A percentile compares a stretch with the other conserved stretches of the same genome.
These are phyloP conservation scores for Chimonanthus salicifolius DNA, from an alignment of 164 flowering plant genomes.

Conservation along the genomic window DNA sequence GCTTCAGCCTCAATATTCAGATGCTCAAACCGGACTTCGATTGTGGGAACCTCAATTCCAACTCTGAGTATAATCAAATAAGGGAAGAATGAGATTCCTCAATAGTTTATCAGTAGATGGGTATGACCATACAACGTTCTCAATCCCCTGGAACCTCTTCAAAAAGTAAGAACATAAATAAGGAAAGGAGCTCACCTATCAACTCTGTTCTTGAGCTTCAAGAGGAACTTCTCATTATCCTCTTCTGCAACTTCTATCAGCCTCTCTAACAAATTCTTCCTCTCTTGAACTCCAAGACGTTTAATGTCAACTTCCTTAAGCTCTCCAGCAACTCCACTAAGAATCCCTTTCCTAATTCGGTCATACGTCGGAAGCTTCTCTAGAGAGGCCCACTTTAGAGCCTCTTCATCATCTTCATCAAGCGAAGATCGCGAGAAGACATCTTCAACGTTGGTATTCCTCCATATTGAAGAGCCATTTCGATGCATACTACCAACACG, in stretches of 20 bases:
- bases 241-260: slow-evolving; percentile 32
- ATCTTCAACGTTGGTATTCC: neutral
- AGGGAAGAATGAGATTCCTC: neutral
- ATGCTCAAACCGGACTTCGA: slow-evolving; percentile 77
- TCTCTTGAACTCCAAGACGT: slow-evolving; percentile 54
- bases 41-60: slow-evolving; percentile 70
- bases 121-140: no score
- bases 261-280: slow-evolving; percentile 57
- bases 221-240: slow-evolving; percentile 58
- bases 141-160: no score
- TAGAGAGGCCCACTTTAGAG: slow-evolving; percentile 13
- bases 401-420: slow-evolving; percentile 12
- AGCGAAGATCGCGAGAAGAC: slow-evolving; percentile 11
- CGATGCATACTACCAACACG: slow-evolving; percentile 2
- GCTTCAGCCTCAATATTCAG: slow-evolving; percentile 70
- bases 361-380: slow-evolving; percentile 14
- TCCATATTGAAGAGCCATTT: slow-evolving; percentile 10
- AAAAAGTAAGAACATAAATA: no score
- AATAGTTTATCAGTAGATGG: no score
- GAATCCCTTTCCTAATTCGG: slow-evolving; percentile 1
- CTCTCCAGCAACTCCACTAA: neutral
- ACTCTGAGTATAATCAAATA: slow-evolving; percentile 35
- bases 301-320: slow-evolving; percentile 64
- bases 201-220: slow-evolving; percentile 55
- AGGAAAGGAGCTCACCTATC: slow-evolving; percentile 43